Evolutionary conservation across 1,284 basidiomycete genomes (phyloP), one percentile per base, ranked within the genome.

Genomic region (Melampsora occidentalis): DNA sequence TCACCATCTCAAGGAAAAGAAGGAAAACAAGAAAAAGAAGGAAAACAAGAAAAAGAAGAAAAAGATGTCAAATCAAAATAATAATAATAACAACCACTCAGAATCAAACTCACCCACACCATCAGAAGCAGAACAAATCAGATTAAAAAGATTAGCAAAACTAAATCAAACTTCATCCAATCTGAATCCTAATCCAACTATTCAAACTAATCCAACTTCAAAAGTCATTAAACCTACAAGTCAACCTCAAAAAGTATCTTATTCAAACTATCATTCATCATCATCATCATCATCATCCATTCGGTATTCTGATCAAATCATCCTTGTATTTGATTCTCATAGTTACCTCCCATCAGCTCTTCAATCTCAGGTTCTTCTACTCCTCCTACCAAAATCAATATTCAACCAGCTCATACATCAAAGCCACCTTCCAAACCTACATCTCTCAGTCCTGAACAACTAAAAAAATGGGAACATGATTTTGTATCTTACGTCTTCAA

Each of bases 121-220:
- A 22, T 53, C 63, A 25, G 71, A 75, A 39, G 53, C 63, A 28
- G 64, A 75, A 49, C n/a, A 49, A 62, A 75, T 75, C 31, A 48
- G 71, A 66, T 51, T 67, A 51, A 75, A 75, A 22, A 39, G 71
- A 75, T 33, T 75, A 25, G 71, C 71, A 33, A 75, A 75, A 49
- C 64, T 75, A 16, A 63, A 67, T n/a, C 31, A 49, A 65, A 12
- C 35, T 39, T 39, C 35, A 39, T 39, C 35, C 35, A 39, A 39
- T 39, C 10, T 12, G 10, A 39, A 39, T 39, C 5, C 35, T 9
- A 39, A 39, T 39, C 35, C 5, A 39, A 39, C 35, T 39, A 39
- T 2, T 28, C 28, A 28, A 28, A 28, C 35, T 39, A 39, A 39
- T 39, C 35, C 7, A 39, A 6, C 35, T 39, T 9, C 35, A 39